Base-by-base conservation (phyloP, 306 rosid species). In the Datisca glomerata region DNA sequence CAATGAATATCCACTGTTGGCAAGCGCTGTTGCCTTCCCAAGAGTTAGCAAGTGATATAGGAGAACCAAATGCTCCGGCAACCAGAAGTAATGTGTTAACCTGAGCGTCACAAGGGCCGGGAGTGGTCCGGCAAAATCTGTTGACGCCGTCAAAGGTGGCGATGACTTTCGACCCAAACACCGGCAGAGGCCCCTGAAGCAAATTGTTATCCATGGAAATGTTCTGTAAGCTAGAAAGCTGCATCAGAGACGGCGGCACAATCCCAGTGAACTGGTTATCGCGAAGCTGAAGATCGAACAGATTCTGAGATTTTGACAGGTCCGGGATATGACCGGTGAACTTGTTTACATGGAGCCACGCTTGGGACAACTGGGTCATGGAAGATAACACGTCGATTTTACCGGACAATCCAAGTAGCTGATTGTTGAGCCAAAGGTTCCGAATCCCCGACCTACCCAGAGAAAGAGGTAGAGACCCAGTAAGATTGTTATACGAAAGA, bases 381-480 rank as follows among this genome's bases (percentile, higher is more conserved):
- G 72, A 74, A 0, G 76, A 48, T 6, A 87, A 37, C 12, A 83
- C 68, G 0, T 49, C 66, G 18, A 87, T 35, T 1, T 64, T 41
- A 27, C 93, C 94, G 0, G 93, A 71, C 0, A 87, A 48, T 3
- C 94, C 94, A 18, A 12, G 24, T 0, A 12, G 13, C 70, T 87
- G 94, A 33, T 87, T 87, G 61, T 87, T 87, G 43, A 87, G 64
- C 97, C 97, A 87, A 2, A 87, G 38, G 8, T 27, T 49, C 24
- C 3, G 41, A 35, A 87, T 72, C 21, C 37, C 55, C 10, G 97
- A 76, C 40, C 64, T 60, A 0, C 60, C 63, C 2, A 87, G 53
- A 3, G 83, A 57, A 13, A 14, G 38, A 1, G 97, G 94, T 18
- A 87, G 57, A 2, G 19, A 5, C 3, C 97, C 97, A 19, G 76